A percentile compares a stretch with the other conserved stretches of the same genome.
Conservation (phyloP, 176 grass and related monocot genomes). For the Pontederia crassipes region DNA sequence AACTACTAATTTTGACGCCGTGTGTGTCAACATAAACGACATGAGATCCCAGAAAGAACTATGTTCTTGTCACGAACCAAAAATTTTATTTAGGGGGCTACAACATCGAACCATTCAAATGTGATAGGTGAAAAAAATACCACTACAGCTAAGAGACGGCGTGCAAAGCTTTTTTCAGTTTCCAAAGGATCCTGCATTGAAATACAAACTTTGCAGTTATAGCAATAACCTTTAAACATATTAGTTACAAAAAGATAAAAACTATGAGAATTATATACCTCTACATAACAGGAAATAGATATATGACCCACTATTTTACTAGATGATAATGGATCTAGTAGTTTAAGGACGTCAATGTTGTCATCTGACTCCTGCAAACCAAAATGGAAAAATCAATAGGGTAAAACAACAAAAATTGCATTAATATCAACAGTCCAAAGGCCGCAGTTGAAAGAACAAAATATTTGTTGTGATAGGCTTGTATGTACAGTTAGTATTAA, state of each 20-base stretch:
- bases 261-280: slow-evolving; percentile 31
- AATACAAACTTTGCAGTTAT: slow-evolving; percentile 3
- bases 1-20: no score
- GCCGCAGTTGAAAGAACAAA: no score
- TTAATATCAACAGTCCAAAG: neutral
- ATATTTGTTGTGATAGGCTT: no score
- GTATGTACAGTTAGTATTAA: no score
- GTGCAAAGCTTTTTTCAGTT: slow-evolving; percentile 82
- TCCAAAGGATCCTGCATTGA: slow-evolving; percentile 71
- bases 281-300: slow-evolving; percentile 48
- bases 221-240: neutral
- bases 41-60: neutral
- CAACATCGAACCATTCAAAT: neutral
- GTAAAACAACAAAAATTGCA: neutral
- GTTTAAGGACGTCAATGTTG: slow-evolving; percentile 48
- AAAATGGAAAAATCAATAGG: neutral
- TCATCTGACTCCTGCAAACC: slow-evolving; percentile 60
- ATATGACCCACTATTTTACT: slow-evolving; percentile 53
- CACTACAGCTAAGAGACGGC: slow-evolving; percentile 63
- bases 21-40: no score
- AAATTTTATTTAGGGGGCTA: neutral
- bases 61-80: neutral
- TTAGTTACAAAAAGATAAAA: neutral
- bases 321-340: slow-evolving; percentile 70
- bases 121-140: slow-evolving; percentile 27